A percentile compares a stretch with the other conserved stretches of the same genome.
Conservation (phyloP, 768 basidiomycete genomes). For the Pilatotrama ljubarskyi region DNA sequence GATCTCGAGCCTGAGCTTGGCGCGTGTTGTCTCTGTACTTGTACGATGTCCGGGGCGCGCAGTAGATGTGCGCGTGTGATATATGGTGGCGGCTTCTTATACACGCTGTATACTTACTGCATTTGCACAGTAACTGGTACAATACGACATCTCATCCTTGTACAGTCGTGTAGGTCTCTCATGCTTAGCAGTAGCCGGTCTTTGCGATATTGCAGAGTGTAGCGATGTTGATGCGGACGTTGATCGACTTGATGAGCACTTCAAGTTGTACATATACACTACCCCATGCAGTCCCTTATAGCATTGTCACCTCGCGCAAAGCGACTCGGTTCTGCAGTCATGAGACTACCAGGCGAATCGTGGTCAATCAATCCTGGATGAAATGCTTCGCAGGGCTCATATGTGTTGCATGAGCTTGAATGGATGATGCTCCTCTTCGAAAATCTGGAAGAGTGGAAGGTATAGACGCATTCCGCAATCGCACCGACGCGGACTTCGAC, state of each 20-base stretch:
- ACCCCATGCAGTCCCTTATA: background rate
- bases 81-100: background rate
- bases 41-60: background rate
- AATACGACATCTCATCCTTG: background rate
- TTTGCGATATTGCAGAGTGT: background rate
- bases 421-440: background rate
- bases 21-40: constrained; percentile 4
- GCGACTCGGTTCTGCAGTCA: no score
- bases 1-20: background rate
- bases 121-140: constrained; percentile 1
- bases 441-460: background rate
- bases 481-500: background rate
- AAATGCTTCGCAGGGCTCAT: no score
- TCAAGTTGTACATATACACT: constrained; percentile 5
- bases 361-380: no score
- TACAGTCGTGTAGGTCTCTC: background rate
- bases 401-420: background rate
- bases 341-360: no score
- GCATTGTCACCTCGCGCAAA: background rate
- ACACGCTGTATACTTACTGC: constrained; percentile 5
- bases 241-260: background rate
- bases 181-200: background rate
- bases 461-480: background rate
- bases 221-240: constrained; percentile 7
- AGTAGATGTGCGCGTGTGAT: background rate